Percentiles rank a stretch among this genome's conserved stretches.
phyloP scores from a whole-genome alignment of 345 rosid genomes.

The Barbarea vulgaris region DNA sequence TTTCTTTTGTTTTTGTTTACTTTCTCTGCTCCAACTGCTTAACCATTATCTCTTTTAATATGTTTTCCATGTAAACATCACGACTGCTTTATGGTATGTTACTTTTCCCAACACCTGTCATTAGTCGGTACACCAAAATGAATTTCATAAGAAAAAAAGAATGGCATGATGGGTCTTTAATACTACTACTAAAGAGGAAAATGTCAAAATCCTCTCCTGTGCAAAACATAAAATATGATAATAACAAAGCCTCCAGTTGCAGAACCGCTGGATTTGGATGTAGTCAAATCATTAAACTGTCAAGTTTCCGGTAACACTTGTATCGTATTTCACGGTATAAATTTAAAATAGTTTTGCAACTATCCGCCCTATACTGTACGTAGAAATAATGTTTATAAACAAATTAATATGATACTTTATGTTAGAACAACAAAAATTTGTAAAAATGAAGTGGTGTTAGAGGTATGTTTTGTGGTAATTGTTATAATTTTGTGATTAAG shows the following conservation, averaged over 20 bases:
- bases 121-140: slow-evolving; percentile 13
- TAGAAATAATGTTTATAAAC: too few species aligned
- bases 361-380: too few species aligned
- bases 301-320: not conserved
- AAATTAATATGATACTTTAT: too few species aligned
- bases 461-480: too few species aligned
- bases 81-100: slow-evolving; percentile 18
- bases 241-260: not conserved
- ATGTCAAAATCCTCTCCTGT: slow-evolving; percentile 3
- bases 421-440: too few species aligned
- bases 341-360: too few species aligned
- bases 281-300: slow-evolving; percentile 5
- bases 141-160: not conserved
- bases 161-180: not conserved
- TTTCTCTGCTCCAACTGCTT: slow-evolving; percentile 9
- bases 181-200: slow-evolving; percentile 1
- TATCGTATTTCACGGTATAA: not conserved
- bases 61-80: slow-evolving; percentile 12
- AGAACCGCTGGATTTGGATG: slow-evolving; percentile 9
- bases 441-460: too few species aligned
- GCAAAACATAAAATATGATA: slow-evolving; percentile 1
- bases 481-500: too few species aligned
- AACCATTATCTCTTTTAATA: slow-evolving; percentile 10
- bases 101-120: slow-evolving; percentile 29
- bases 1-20: not conserved